Percentiles rank a stretch among this genome's conserved stretches.
Evolutionary conservation across 768 basidiomycete genomes (phyloP).

Genomic region (Tricholoma bakamatsutake): DNA sequence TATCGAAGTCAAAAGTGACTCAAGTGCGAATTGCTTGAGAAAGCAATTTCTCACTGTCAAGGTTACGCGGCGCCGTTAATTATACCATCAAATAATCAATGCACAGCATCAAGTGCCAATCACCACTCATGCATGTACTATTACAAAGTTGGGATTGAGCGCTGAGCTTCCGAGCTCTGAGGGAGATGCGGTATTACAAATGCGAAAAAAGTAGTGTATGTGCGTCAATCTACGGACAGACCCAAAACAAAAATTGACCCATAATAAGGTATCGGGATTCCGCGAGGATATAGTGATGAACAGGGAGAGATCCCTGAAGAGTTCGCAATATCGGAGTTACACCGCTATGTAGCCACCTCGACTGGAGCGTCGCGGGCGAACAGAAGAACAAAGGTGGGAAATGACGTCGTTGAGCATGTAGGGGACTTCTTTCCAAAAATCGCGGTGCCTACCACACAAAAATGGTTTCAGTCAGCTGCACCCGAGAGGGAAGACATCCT

Average conservation of each 20-base stretch:
- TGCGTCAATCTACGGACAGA: neutral
- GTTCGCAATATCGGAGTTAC: slow-evolving; percentile 26
- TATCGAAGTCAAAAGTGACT: neutral
- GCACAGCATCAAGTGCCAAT: too few relatives aligned
- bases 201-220: neutral
- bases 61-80: neutral
- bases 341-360: slow-evolving; percentile 74
- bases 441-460: slow-evolving; percentile 59
- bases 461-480: slow-evolving; percentile 9
- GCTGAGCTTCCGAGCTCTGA: neutral
- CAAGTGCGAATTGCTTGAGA: neutral
- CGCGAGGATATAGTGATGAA: neutral
- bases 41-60: neutral
- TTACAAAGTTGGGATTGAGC: too few relatives aligned
- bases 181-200: neutral
- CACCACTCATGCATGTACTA: too few relatives aligned
- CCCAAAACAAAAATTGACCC: neutral
- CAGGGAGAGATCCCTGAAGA: neutral
- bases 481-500: slow-evolving; percentile 25
- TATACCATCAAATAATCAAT: neutral
- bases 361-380: slow-evolving; percentile 59
- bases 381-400: slow-evolving; percentile 68
- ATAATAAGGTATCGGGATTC: slow-evolving; percentile 3
- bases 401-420: slow-evolving; percentile 78
- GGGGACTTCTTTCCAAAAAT: slow-evolving; percentile 88